Evolutionary conservation across 805 yeast species (phyloP).

Genomic region (Lachancea fermentati): DNA sequence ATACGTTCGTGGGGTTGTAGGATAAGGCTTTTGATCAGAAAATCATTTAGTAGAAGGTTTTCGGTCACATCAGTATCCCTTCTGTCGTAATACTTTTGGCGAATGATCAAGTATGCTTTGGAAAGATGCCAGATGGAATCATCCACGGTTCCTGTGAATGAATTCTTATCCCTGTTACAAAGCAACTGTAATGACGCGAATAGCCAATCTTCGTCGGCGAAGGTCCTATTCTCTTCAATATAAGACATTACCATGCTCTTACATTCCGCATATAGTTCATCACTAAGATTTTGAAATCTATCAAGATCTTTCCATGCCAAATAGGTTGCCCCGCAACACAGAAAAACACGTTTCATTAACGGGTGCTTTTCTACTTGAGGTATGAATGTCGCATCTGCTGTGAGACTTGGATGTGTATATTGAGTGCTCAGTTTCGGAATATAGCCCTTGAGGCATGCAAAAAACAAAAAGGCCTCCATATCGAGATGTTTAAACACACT

Average conservation of each 20-base stretch:
- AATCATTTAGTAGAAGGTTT: slow-evolving; percentile 5
- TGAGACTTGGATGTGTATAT: slow-evolving; percentile 10
- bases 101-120: slow-evolving; percentile 10
- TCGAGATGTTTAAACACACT: slow-evolving; percentile 8
- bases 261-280: slow-evolving; percentile 14
- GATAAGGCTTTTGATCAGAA: slow-evolving; percentile 7
- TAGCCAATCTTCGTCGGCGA: slow-evolving; percentile 18
- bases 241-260: slow-evolving; percentile 10
- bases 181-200: slow-evolving; percentile 16
- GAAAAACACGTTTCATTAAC: slow-evolving; percentile 13
- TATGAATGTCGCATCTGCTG: slow-evolving; percentile 15
- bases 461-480: slow-evolving; percentile 10
- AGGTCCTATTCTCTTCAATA: slow-evolving; percentile 8
- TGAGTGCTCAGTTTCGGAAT: slow-evolving; percentile 12
- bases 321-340: slow-evolving; percentile 20
- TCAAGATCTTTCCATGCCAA: slow-evolving; percentile 17
- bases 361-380: slow-evolving; percentile 17
- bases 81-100: slow-evolving; percentile 11
- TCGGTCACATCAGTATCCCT: slow-evolving; percentile 1
- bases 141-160: slow-evolving; percentile 10
- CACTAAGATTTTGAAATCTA: slow-evolving; percentile 13
- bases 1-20: slow-evolving; percentile 12
- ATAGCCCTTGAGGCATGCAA: slow-evolving; percentile 11
- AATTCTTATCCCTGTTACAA: slow-evolving; percentile 16
- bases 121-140: slow-evolving; percentile 13